Base-by-base conservation (phyloP, 805 yeast species). In the Yarrowia alimentaria region DNA sequence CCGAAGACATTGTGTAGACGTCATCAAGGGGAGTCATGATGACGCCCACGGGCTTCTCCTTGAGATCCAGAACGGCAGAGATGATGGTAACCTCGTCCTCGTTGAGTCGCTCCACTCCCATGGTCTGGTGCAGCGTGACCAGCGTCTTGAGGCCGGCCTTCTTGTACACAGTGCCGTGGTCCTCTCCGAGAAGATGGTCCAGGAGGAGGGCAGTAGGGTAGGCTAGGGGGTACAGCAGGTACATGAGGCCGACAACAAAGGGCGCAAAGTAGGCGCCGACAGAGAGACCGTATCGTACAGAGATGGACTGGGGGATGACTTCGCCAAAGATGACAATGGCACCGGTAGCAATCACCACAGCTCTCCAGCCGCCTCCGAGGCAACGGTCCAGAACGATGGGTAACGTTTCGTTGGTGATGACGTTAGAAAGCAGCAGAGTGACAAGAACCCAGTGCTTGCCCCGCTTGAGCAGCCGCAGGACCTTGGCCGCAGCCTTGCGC, bases 371-470 rank as follows among this genome's bases (percentile, higher is more conserved):
- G 33, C 98, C 98, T 40, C 98, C 98, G 11, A 93, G 76, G 59
- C 91, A 84, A 51, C 94, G 76, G 65, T 91, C 98, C 54, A 93
- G 74, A 17, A 91, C 95, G 58, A 91, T 91, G 0, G 99, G 99
- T 54, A 91, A 74, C 1, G 96, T 83, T 66, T 91, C 97, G 65
- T 90, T 90, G 35, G 97, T 90, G 63, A 90, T 86, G 40, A 90
- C 97, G 61, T 90, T 90, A 6, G 88, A 79, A 24, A 90, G 62
- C 53, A 91, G 73, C 55, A 91, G 68, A 1, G 99, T 91, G 25
- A 91, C 97, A 32, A 91, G 75, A 13, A 91, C 89, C 96, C 98
- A 90, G 68, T 91, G 99, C 65, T 91, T 91, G 53, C 98, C 97
- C 52, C 80, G 73, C 30, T 83, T 78, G 51, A 91, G 77, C 57